These are phyloP conservation scores for Nannizzia gypsea DNA, from an alignment of 2,329 filamentous ascomycete species.

Conservation along the genomic window DNA sequence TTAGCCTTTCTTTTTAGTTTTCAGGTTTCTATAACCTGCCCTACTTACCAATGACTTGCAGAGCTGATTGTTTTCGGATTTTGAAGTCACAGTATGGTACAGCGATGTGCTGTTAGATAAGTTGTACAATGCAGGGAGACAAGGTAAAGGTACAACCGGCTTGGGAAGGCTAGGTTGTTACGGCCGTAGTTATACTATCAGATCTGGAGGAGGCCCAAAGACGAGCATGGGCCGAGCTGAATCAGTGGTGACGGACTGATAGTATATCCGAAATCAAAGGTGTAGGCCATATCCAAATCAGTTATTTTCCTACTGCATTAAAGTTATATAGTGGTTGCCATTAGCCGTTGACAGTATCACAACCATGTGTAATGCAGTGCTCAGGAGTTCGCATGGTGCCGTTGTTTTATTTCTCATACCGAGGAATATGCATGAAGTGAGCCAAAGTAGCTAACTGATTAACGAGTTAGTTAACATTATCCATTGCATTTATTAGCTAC, in stretches of 20 bases:
- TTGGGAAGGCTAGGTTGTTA: neutral
- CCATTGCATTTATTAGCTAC: neutral
- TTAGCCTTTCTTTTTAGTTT: neutral
- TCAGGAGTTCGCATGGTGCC: neutral
- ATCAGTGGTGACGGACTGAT: neutral
- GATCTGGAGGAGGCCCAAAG: neutral
- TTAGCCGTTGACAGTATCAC: neutral
- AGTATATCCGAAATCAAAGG: neutral
- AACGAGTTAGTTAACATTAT: neutral
- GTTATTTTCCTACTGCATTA: neutral
- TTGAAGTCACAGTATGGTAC: neutral
- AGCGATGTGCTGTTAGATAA: neutral
- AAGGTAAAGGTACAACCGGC: neutral
- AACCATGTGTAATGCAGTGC: neutral
- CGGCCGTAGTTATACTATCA: neutral
- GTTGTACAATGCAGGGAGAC: neutral
- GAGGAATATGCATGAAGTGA: neutral
- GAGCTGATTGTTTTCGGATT: neutral
- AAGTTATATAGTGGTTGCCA: neutral
- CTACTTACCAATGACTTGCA: neutral
- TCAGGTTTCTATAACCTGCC: neutral
- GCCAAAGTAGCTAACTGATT: neutral
- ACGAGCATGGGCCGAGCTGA: neutral
- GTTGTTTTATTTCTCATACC: neutral
- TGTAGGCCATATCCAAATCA: neutral